A percentile compares a stretch with the other conserved stretches of the same genome.
These are phyloP conservation scores for Ceratobasidium sp. DNA, from an alignment of 1,284 basidiomycete species.

Conservation along the genomic window DNA sequence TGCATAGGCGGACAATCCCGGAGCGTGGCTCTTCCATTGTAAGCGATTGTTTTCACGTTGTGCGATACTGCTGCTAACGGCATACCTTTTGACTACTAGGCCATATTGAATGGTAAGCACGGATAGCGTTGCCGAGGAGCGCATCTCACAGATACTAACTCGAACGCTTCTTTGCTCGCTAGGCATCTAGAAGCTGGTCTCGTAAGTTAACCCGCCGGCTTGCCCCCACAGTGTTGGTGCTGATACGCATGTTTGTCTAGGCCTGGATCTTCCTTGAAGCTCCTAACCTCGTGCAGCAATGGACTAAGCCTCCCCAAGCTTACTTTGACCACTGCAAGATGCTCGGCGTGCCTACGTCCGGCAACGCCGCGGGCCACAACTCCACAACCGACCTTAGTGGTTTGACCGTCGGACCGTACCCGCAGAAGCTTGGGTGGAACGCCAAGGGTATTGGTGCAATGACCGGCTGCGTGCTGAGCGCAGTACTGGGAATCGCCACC, in stretches of 20 bases:
- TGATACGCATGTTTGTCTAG: slow-evolving; percentile 3
- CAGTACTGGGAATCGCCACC: slow-evolving; percentile 79
- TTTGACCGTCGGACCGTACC: slow-evolving; percentile 71
- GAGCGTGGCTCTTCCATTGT: slow-evolving; percentile 84
- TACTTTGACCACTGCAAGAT: slow-evolving; percentile 78
- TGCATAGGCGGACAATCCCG: slow-evolving; percentile 76
- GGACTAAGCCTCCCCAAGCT: slow-evolving; percentile 58
- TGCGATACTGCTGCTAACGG: background rate
- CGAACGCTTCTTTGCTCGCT: background rate
- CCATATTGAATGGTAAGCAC: slow-evolving; percentile 56
- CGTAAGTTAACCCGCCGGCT: slow-evolving; percentile 7
- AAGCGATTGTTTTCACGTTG: background rate
- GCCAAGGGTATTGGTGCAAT: slow-evolving; percentile 84
- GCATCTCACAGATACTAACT: background rate
- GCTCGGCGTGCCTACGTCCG: slow-evolving; percentile 67
- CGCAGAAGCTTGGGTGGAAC: slow-evolving; percentile 81
- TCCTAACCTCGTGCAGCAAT: slow-evolving; percentile 68
- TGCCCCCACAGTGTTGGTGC: background rate
- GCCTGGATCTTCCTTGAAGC: slow-evolving; percentile 81
- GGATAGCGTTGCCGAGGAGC: no score
- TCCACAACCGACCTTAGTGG: slow-evolving; percentile 71
- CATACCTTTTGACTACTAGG: background rate
- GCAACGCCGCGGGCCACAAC: slow-evolving; percentile 82
- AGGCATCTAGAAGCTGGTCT: slow-evolving; percentile 36
- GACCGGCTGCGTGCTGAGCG: slow-evolving; percentile 80